These are phyloP conservation scores for Colletotrichum tamarilloi DNA, from an alignment of 2,329 filamentous ascomycete species.

Conservation along the genomic window DNA sequence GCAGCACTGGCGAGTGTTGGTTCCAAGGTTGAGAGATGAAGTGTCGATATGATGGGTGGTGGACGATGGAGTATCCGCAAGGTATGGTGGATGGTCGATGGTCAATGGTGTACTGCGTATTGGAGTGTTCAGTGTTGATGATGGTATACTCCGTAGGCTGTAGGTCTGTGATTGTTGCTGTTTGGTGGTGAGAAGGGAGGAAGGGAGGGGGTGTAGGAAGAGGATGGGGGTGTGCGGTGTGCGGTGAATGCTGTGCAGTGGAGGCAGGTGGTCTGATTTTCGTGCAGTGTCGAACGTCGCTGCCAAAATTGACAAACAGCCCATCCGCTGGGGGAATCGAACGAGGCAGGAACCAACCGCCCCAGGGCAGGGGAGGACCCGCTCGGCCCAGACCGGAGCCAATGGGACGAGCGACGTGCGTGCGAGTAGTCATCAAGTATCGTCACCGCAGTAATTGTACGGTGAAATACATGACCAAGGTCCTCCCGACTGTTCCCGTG, in stretches of 20 bases:
- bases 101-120: neutral
- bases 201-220: neutral
- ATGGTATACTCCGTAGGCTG: no score
- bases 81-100: neutral
- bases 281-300: slow-evolving; percentile 27
- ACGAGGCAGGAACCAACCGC: slow-evolving; percentile 17
- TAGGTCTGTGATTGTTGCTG: no score
- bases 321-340: slow-evolving; percentile 23
- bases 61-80: neutral
- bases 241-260: neutral
- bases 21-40: neutral
- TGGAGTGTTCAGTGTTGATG: neutral
- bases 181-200: no score
- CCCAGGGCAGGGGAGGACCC: neutral
- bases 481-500: slow-evolving; percentile 26
- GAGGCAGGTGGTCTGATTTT: slow-evolving; percentile 25
- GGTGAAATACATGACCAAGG: neutral
- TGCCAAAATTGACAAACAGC: slow-evolving; percentile 16
- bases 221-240: neutral
- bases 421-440: slow-evolving; percentile 3
- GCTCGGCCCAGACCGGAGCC: slow-evolving; percentile 6
- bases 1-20: neutral
- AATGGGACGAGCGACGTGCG: neutral
- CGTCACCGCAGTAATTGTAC: neutral
- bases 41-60: neutral